Percentiles rank a stretch among this genome's conserved stretches.
These are phyloP conservation scores for Jacaranda mimosifolia DNA, from an alignment of 257 asterid species.

Conservation along the genomic window DNA sequence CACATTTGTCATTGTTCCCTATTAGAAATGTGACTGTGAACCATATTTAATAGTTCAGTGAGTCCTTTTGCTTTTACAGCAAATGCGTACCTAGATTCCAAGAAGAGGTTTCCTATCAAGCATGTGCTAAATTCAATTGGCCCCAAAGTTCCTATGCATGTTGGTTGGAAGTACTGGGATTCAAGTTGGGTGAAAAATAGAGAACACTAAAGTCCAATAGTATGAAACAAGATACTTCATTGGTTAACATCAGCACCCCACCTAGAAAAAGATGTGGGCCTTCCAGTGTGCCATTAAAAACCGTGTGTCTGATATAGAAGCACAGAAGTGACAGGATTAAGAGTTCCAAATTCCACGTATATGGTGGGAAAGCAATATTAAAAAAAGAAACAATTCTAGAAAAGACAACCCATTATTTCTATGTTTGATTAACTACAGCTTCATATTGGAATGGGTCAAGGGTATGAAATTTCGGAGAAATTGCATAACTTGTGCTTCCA, in stretches of 20 bases:
- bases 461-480: neutral
- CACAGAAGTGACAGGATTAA: neutral
- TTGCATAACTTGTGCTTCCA: neutral
- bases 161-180: neutral
- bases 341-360: neutral
- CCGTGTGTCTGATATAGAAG: neutral
- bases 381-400: neutral
- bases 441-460: neutral
- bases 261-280: slow-evolving; percentile 2
- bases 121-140: neutral
- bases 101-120: neutral
- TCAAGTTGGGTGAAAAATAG: neutral
- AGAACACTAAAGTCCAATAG: neutral
- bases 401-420: neutral
- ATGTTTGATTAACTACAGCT: neutral
- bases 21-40: neutral
- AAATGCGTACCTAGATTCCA: neutral
- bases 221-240: neutral
- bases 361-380: neutral
- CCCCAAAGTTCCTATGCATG: too few relatives aligned
- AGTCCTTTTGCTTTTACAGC: too few relatives aligned
- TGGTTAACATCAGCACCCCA: neutral
- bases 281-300: neutral
- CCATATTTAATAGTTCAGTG: neutral
- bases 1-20: neutral